These are phyloP conservation scores for Cadophora gregata DNA, from an alignment of 2,329 filamentous ascomycete genomes.

Conservation along the genomic window DNA sequence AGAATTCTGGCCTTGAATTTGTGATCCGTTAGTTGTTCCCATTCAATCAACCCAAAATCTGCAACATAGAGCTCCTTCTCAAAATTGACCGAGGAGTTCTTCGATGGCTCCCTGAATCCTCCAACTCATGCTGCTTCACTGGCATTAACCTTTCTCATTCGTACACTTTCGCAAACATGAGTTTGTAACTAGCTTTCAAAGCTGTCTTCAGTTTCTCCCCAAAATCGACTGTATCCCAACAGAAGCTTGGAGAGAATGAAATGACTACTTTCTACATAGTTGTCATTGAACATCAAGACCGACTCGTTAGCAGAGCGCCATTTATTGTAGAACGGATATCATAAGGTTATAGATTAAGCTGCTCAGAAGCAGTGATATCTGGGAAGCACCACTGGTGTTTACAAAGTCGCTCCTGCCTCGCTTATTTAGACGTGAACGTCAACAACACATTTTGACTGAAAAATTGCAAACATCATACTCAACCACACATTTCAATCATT, in stretches of 20 bases:
- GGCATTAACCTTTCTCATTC: constrained; percentile 81
- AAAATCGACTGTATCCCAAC: constrained; percentile 87
- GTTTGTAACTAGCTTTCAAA: constrained; percentile 83
- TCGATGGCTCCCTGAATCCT: constrained; percentile 58
- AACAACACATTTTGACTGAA: background rate
- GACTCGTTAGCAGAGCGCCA: constrained; percentile 87
- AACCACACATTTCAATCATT: background rate
- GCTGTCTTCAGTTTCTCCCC: constrained; percentile 88
- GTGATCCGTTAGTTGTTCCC: too few relatives aligned
- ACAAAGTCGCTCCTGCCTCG: constrained; percentile 7
- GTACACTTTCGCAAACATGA: constrained; percentile 80
- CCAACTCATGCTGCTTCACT: constrained; percentile 73
- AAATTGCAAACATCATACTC: background rate
- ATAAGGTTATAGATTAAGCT: background rate
- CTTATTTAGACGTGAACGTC: background rate
- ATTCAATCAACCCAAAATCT: too few relatives aligned
- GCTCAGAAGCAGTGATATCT: too few relatives aligned
- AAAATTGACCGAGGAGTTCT: background rate
- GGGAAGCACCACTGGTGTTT: background rate
- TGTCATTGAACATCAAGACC: constrained; percentile 72
- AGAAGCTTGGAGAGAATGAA: constrained; percentile 77
- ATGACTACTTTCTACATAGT: constrained; percentile 85
- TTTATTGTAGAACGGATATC: constrained; percentile 74
- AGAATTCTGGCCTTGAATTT: too few relatives aligned
- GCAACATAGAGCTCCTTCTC: background rate